Percentiles rank a stretch among this genome's conserved stretches.
Conservation (phyloP, 2,329 filamentous ascomycete species). For the Didymellaceae sp. region DNA sequence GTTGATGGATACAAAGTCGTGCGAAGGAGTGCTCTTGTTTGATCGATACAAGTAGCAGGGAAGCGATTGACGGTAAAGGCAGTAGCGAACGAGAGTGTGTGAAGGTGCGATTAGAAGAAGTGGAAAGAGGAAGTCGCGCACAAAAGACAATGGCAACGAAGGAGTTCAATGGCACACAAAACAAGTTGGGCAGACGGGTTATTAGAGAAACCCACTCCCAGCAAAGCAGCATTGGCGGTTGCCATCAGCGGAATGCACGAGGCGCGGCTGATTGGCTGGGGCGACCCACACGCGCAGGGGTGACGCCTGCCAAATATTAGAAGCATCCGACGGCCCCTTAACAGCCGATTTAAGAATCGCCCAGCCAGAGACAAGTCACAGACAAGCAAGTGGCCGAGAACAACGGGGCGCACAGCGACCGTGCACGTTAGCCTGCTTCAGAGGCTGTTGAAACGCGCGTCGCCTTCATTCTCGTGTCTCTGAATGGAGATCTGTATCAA, state of each 20-base stretch:
- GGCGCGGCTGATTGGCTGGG: constrained; percentile 6
- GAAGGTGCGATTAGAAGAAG: constrained; percentile 15
- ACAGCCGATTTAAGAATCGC: constrained; percentile 18
- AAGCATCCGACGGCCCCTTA: constrained; percentile 19
- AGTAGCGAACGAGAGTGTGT: constrained; percentile 16
- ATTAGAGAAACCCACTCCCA: constrained; percentile 10
- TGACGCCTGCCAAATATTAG: constrained; percentile 11
- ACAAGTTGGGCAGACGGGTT: constrained; percentile 17
- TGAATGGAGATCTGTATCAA: constrained; percentile 22
- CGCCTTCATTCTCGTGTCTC: constrained; percentile 11
- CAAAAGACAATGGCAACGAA: constrained; percentile 17
- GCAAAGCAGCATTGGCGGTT: constrained; percentile 11
- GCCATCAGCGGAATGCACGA: constrained; percentile 15
- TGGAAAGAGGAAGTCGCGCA: constrained; percentile 9
- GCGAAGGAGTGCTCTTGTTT: constrained; percentile 6
- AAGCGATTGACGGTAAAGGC: constrained; percentile 14
- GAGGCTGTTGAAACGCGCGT: constrained; percentile 26
- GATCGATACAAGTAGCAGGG: constrained; percentile 2
- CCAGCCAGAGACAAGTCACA: constrained; percentile 19
- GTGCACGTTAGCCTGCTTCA: constrained; percentile 20
- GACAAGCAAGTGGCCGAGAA: constrained; percentile 20
- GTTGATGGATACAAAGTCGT: constrained; percentile 1
- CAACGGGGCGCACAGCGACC: constrained; percentile 20
- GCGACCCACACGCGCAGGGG: constrained; percentile 16
- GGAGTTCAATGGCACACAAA: constrained; percentile 12